Percentiles rank a stretch among this genome's conserved stretches.
Evolutionary conservation across 192 early-diverging fungal genomes (phyloP).

Genomic region (Mortierella hygrophila): DNA sequence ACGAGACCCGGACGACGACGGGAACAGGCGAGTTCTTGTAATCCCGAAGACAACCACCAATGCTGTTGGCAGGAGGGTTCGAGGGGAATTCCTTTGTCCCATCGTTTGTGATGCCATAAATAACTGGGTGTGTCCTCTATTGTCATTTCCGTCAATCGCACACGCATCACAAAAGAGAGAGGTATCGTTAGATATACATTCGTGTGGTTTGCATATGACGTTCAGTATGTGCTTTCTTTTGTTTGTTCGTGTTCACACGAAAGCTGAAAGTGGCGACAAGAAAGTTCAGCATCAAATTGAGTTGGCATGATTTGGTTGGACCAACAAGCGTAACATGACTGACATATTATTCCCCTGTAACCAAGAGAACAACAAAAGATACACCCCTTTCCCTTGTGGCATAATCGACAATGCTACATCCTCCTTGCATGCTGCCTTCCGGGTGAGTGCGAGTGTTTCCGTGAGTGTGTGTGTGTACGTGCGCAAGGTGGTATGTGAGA

Average conservation of each 20-base stretch:
- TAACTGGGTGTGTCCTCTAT: conserved; percentile 63
- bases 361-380: not conserved
- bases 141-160: not conserved
- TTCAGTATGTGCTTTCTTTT: too few species aligned
- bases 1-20: conserved; percentile 69
- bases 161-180: not conserved
- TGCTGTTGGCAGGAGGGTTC: conserved; percentile 25
- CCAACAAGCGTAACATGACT: not conserved
- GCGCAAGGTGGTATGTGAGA: too few species aligned
- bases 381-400: not conserved
- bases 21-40: conserved; percentile 75
- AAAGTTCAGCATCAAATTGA: not conserved
- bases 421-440: not conserved
- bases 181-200: not conserved
- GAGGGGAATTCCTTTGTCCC: conserved; percentile 62
- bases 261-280: not conserved
- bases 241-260: not conserved
- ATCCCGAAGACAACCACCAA: conserved; percentile 69
- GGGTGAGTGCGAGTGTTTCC: too few species aligned
- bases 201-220: not conserved
- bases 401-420: not conserved
- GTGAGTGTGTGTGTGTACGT: too few species aligned
- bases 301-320: conserved; percentile 1
- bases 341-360: not conserved
- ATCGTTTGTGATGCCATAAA: conserved; percentile 76